These are phyloP conservation scores for Physcia stellaris DNA, from an alignment of 495 filamentous ascomycete species.

Conservation along the genomic window DNA sequence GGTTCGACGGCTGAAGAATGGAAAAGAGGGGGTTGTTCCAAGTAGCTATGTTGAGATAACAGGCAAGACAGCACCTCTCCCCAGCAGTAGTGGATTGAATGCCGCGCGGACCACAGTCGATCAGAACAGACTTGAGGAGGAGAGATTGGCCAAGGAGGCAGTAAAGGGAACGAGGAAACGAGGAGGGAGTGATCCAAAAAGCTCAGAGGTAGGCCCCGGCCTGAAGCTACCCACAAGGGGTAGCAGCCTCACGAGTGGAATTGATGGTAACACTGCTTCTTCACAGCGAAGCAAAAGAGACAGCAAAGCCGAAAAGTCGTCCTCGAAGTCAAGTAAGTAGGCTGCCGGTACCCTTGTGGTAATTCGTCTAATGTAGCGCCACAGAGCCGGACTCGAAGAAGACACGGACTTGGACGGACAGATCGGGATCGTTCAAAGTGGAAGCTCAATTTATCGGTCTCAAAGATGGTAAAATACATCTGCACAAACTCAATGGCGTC, in stretches of 20 bases:
- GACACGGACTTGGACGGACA: slow-evolving; percentile 85
- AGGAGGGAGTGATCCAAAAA: slow-evolving; percentile 39
- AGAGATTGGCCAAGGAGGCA: slow-evolving; percentile 63
- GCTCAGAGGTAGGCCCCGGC: slow-evolving; percentile 65
- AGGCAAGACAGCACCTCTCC: slow-evolving; percentile 37
- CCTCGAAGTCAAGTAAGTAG: slow-evolving; percentile 61
- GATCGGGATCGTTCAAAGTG: slow-evolving; percentile 89
- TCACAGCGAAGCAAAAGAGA: slow-evolving; percentile 62
- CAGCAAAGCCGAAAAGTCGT: slow-evolving; percentile 33
- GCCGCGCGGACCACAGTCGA: slow-evolving; percentile 61
- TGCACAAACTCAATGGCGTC: slow-evolving; percentile 95
- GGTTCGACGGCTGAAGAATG: slow-evolving; percentile 78
- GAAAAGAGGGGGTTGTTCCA: slow-evolving; percentile 94
- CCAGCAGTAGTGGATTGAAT: slow-evolving; percentile 40
- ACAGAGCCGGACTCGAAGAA: slow-evolving; percentile 74
- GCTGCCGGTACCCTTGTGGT: background rate
- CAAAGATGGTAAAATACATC: slow-evolving; percentile 88
- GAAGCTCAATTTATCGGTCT: slow-evolving; percentile 94
- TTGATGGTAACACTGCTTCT: slow-evolving; percentile 42
- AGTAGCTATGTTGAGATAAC: slow-evolving; percentile 88
- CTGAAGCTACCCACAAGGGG: slow-evolving; percentile 53
- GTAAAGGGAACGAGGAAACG: slow-evolving; percentile 43
- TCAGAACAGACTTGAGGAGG: slow-evolving; percentile 74
- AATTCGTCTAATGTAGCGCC: background rate
- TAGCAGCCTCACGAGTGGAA: slow-evolving; percentile 46